Base-by-base conservation (phyloP, 2,329 filamentous ascomycete species). In the Botrytis elliptica region DNA sequence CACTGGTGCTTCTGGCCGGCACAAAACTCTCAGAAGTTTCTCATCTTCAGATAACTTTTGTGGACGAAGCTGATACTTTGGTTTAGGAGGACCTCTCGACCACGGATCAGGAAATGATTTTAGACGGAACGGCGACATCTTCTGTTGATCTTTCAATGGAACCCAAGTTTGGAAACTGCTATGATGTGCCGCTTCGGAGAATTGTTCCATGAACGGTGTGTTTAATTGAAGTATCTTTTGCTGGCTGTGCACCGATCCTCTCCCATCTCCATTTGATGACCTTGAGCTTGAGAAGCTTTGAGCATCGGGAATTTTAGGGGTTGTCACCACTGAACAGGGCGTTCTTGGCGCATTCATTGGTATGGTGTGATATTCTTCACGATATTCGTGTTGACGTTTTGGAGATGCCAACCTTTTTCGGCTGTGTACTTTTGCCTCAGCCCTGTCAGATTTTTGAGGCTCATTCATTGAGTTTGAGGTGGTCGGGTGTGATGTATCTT, bases 331-430 rank as follows among this genome's bases (percentile, higher is more conserved):
- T 9, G 36, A 42, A 14, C 18, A n/a, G 6, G 10, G 25, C 2
- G 12, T 29, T 42, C 49, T 68, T 33, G 66, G 66, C 5, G 66
- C 49, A 10, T 68, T 68, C 49, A 68, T 68, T 57, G 49, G 66
- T 33, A 57, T 40, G 10, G 66, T 68, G n/a, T 29, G 49, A 57
- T 68, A 68, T 68, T 68, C 66, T n/a, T 68, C 46, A 33, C 49
- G 55, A 49, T 68, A 68, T 20, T 68, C 66, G 25, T 68, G 49
- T 22, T 68, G 66, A 42, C 66, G 49, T 55, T 68, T 68, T 55
- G 66, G 66, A 16, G 66, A 68, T 68, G 66, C 66, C 66, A 68
- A n/a, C 10, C 66, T 49, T 18, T 68, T 68, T 68, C 66, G 66
- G 22, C 16, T 42, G 12, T 22, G 25, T 55, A n/a, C 7, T 42